Evolutionary conservation across 1,284 basidiomycete species (phyloP).

Genomic region (Rhodotorula sp.): DNA sequence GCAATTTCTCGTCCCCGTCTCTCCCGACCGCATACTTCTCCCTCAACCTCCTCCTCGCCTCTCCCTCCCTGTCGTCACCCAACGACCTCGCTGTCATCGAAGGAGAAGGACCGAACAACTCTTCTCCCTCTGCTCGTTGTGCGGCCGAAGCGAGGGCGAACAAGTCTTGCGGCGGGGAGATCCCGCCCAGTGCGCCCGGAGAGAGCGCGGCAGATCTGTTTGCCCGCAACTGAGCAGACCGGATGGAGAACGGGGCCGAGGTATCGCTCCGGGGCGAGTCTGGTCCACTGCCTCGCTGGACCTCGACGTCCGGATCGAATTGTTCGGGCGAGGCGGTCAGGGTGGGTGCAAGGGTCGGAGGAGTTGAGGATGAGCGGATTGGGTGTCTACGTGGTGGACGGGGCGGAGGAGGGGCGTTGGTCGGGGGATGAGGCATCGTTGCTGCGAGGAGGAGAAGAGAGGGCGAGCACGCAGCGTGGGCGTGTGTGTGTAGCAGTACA

Average conservation of each 20-base stretch:
- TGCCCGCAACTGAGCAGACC: neutral
- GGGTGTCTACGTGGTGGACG: too few relatives aligned
- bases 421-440: too few relatives aligned
- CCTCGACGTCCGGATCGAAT: neutral
- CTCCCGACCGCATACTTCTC: conserved; percentile 1
- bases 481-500: too few relatives aligned
- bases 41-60: neutral
- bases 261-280: neutral
- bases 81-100: neutral
- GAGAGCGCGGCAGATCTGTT: too few relatives aligned
- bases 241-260: neutral
- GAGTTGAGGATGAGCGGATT: too few relatives aligned
- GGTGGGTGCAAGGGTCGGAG: too few relatives aligned
- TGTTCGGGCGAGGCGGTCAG: neutral
- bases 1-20: conserved; percentile 4
- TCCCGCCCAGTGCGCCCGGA: too few relatives aligned
- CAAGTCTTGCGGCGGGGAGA: neutral
- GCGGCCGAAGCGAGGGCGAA: neutral
- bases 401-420: too few relatives aligned
- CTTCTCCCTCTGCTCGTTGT: neutral
- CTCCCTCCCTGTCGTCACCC: neutral
- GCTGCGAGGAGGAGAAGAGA: too few relatives aligned
- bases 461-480: too few relatives aligned
- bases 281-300: neutral
- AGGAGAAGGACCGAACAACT: conserved; percentile 12